Base-by-base conservation (phyloP, 768 basidiomycete species). In the Xerocomellus dryophilus region DNA sequence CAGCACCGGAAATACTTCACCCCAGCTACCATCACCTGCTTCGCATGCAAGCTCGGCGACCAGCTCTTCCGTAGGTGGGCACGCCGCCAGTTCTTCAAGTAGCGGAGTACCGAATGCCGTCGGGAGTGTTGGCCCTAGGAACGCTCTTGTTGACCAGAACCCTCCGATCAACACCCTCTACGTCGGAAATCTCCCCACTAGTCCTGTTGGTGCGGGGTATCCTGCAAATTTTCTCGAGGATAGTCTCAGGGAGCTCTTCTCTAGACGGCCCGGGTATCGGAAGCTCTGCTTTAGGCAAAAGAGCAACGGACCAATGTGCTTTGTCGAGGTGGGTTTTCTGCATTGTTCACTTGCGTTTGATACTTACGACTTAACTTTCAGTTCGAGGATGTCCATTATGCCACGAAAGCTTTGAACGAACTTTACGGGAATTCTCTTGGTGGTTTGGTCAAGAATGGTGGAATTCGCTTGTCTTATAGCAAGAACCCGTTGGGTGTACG, bases 111-210 rank as follows among this genome's bases (percentile, higher is more conserved):
- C 52, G 14, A 69, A 66, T 44, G 34, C 38, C 10, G n/a, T 35
- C 3, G 61, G 67, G 4, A 61, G 59, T 18, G 58, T 64, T 34
- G 67, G 62, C 12, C 66, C 75, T 12, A 69, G 74, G 57, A 77
- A 74, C 39, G 56, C 61, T 20, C 73, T 76, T 25, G 74, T 85
- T 34, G 96, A 98, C 72, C 93, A 96, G 75, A 98, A 98, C 69
- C 95, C 95, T 63, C 95, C 95, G 14, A 98, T 98, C 72, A 98
- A 97, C 66, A 99, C 97, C 1, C 78, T 99, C n/a, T 98, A 98
- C 66, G 94, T 99, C n/a, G 97, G 97, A 42, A 98, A 98, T 63
- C 74, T 99, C 54, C 97, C 96, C 2, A 90, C 89, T 5, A 82
- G 86, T 31, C 82, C 86, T 21, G 79, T 85, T 17, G 82, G 88